Evolutionary conservation across 257 asterid genomes (phyloP).

Genomic region (Lycium barbarum): DNA sequence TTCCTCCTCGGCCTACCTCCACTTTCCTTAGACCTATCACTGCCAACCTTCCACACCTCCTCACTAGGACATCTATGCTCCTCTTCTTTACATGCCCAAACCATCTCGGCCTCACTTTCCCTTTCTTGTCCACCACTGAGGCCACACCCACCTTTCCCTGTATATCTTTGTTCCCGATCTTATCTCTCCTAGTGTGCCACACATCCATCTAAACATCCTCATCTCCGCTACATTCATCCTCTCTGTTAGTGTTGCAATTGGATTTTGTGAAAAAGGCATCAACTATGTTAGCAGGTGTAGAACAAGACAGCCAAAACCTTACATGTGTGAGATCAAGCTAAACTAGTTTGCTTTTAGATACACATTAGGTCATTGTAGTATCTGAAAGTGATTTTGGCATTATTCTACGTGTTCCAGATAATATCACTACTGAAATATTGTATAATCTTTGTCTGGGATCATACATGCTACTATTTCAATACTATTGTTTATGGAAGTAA

Average conservation of each 20-base stretch:
- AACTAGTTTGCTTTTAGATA: background rate
- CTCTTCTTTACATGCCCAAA: too few species aligned
- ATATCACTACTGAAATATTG: background rate
- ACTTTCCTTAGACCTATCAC: too few species aligned
- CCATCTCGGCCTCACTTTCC: too few species aligned
- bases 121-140: too few species aligned
- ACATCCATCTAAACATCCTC: too few species aligned
- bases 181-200: too few species aligned
- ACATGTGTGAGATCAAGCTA: background rate
- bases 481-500: background rate
- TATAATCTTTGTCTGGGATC: background rate
- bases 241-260: background rate
- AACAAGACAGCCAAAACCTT: background rate
- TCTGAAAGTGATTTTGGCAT: slow-evolving; percentile 5
- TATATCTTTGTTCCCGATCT: too few species aligned
- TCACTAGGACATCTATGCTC: too few species aligned
- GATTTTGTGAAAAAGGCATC: background rate
- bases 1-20: too few species aligned
- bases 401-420: background rate
- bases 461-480: background rate
- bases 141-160: too few species aligned
- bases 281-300: background rate
- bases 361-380: background rate
- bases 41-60: too few species aligned
- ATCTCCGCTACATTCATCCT: background rate